Evolutionary conservation across 345 rosid species (phyloP), one percentile per base, ranked within the genome.

Genomic region (Schrenkiella parvula): DNA sequence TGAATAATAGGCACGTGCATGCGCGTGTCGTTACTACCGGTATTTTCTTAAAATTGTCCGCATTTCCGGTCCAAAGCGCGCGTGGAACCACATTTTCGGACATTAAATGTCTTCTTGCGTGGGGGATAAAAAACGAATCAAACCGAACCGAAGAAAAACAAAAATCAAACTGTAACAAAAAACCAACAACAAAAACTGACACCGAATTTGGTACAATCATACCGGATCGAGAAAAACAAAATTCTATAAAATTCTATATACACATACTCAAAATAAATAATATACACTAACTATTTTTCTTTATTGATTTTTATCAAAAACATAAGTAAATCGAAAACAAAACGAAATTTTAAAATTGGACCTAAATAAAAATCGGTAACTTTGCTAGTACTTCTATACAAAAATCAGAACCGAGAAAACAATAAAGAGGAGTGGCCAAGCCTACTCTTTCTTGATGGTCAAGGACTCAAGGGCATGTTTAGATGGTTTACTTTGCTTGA

Each of bases 51-150:
- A 29, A 29, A 12, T 8, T 8, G 5, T 25, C 52, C 50, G 71
- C 21, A 17, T 52, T 67, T 39, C 51, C n/a, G 52, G 70, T 50
- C 70, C 70, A 65, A 35, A 50, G 52, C 62, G 51, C 61, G 39
- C 62, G 37, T 39, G 17, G 18, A 52, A 39, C 51, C 51, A 67
- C 29, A 2, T 17, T 68, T 68, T 41, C 43, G 11, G 23, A 42
- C 64, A 13, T 3, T 3, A 15, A 4, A 8, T 3, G 4, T 17
- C 17, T 55, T 55, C 1, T 9, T 47, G 12, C 11, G 12, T 8
- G 2, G 22, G 12, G 4, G 4, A 17, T 18, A 44, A 17, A 35
- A 35, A n/a, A 1, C 42, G n/a, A 12, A 38, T 34, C 13, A 42
- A 42, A 42, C 18, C 46, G 43, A 39, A 39, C 17, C 43, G n/a